Evolutionary conservation across 352 stramenopile genomes (phyloP), one percentile per base, ranked within the genome.

Genomic region (Bremia lactucae): DNA sequence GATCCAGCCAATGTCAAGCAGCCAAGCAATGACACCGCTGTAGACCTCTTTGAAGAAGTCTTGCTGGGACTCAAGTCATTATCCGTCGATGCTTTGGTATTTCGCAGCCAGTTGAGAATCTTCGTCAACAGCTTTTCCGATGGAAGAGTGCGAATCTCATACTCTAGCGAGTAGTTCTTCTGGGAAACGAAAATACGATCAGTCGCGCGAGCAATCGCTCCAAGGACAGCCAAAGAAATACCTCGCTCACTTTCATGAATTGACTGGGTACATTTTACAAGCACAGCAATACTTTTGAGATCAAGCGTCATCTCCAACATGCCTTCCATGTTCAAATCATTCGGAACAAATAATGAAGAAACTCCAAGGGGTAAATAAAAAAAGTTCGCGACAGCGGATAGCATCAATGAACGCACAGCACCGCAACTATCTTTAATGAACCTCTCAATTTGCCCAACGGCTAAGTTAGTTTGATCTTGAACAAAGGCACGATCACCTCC

Each of bases 141-240:
- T 8, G 67, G 51, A 16, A 79, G 52, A 35, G 61, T 34, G 1
- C 48, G 40, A 13, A 79, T 24, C 13, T 79, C 67, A 4, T 46
- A 52, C n/a, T 79, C 58, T 4, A 79, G 66, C 20, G 41, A 53
- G 49, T 71, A 68, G 39, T 79, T 79, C 45, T 69, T 75, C 18
- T 73, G 64, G 2, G 47, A 39, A 15, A 75, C 55, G 25, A 67
- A 65, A 42, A 73, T 67, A 6, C 43, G 9, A 13, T 68, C 52
- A 1, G 48, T 35, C 1, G 42, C 23, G 15, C 47, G 49, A 34
- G 67, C 56, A 47, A 78, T 59, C 20, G 64, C 49, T 19, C 64
- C 52, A n/a, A 68, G 47, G 13, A 59, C 34, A 24, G 50, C 23
- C 14, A 23, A 31, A 33, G 52, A 44, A 41, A 45, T 8, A 11